Percentiles rank a stretch among this genome's conserved stretches.
These are phyloP conservation scores for Entomortierella lignicola DNA, from an alignment of 192 early-diverging fungal genomes.

Conservation along the genomic window DNA sequence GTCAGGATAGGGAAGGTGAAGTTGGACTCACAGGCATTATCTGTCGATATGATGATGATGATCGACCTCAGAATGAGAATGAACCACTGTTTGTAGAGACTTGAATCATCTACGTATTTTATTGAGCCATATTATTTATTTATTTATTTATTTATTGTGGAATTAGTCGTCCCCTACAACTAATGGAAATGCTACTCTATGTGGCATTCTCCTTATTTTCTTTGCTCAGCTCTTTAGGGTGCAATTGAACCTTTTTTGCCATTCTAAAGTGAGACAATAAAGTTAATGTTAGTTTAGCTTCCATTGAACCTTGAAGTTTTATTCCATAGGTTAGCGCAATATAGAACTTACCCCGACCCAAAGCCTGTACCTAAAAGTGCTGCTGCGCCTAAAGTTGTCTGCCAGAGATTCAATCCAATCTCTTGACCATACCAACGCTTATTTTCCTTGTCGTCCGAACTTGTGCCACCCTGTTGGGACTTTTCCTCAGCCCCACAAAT, in stretches of 20 bases:
- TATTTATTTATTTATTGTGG: conserved; percentile 10
- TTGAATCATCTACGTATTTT: too few relatives aligned
- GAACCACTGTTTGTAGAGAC: too few relatives aligned
- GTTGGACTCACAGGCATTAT: conserved; percentile 47
- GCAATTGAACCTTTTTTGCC: conserved; percentile 49
- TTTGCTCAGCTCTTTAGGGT: conserved; percentile 34
- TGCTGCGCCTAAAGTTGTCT: conserved; percentile 44
- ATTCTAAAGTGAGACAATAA: conserved; percentile 16
- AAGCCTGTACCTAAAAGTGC: conserved; percentile 42
- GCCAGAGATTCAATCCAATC: conserved; percentile 50
- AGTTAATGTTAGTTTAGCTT: too few relatives aligned
- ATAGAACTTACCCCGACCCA: conserved; percentile 48
- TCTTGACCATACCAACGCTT: conserved; percentile 54
- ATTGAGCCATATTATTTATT: conserved; percentile 3
- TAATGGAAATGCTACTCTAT: too few relatives aligned
- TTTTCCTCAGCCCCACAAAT: conserved; percentile 4
- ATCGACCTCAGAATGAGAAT: too few relatives aligned
- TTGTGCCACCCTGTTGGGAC: background rate
- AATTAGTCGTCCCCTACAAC: too few relatives aligned
- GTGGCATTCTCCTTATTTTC: conserved; percentile 17
- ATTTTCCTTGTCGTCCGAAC: conserved; percentile 47
- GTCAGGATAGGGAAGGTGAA: conserved; percentile 43
- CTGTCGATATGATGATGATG: conserved; percentile 42
- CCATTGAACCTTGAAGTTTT: too few relatives aligned
- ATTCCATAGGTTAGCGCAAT: too few relatives aligned